Evolutionary conservation across 257 asterid genomes (phyloP), one percentile per base, ranked within the genome.

Genomic region (Nicotiana tabacum): DNA sequence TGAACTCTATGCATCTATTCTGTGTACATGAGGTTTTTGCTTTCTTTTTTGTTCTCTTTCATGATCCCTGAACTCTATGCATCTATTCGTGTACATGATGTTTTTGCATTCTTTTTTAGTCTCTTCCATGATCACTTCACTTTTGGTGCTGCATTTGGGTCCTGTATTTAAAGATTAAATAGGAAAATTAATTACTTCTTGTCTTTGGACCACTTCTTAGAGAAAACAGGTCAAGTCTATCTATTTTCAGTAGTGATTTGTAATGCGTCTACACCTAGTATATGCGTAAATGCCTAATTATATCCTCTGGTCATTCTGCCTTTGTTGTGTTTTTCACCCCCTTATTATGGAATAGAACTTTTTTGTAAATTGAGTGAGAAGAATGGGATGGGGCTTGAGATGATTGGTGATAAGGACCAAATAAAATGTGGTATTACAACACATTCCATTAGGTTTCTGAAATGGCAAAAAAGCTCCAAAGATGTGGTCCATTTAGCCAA

Each of bases 401-500:
- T 32, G 33, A 77, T 64, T 77, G 83, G 80, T 11, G 72, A 56
- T 66, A 6, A 65, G 80, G 46, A 76, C 64, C 80, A 32, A 48
- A 64, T 21, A 18, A 33, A 51, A 62, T 55, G 68, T 48, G 53
- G 66, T 32, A 77, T 53, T 83, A 67, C 43, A 65, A 78, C 83
- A 77, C 62, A 21, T 66, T 24, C 78, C 72, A 66, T 30, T 55
- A 64, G 66, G 24, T 39, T 27, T 51, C 55, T 35, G 80, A 56
- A 66, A 66, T 29, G 74, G 30, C 46, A 29, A 16, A 66, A 58
- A 43, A 32, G 56, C 30, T 18, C 72, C 24, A 78, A 66, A 66
- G 10, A 24, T 64, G 79, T 83, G 86, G 72, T 83, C 81, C 77
- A 78, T 43, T 58, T 32, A 83, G 58, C 67, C 83, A 51, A 79